Evolutionary conservation across 2,329 filamentous ascomycete genomes (phyloP), one percentile per base, ranked within the genome.

Genomic region (Clonostachys rhizophaga): DNA sequence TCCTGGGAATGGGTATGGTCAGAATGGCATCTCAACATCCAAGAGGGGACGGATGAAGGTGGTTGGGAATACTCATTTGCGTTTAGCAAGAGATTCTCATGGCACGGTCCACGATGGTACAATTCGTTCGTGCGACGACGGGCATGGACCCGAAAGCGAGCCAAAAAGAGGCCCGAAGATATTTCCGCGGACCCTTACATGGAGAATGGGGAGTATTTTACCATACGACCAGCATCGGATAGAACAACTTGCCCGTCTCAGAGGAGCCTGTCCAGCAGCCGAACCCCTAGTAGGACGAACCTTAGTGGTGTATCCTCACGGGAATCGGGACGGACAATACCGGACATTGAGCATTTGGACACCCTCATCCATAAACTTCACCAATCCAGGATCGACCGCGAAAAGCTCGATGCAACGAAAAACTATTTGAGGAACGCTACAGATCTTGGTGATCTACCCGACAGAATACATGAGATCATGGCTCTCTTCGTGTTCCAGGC

Each of bases 11-110:
- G 94, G 94, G 83, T 70, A 2, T 86, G 81, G 81, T 74, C 80
- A 3, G 80, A 82, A 45, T 86, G 83, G 83, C 74, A 70, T 30
- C 59, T 86, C 54, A 77, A 81, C 49, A 71, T 89, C 78, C 89
- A 92, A 72, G 80, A 86, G 3, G 86, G 87, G 49, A 56, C 67
- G 36, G 94, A 97, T 58, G 86, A 92, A 52, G 88, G 92, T 52
- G 94, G 94, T 5, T 99, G 94, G 94, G 87, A 95, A 62, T 99
- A 99, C 67, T 94, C 89, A 14, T 91, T 96, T 62, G 86, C 88
- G 54, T 99, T 97, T 61, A 73, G 74, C 53, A 81, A 78, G 50
- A 74, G 69, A 40, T 90, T 87, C 54, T 81, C 83, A 4, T 99
- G 94, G 94, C 94, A 99, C 65, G 85, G 86, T 4, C 87, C 88